Evolutionary conservation across 164 flowering plant species (phyloP).

Genomic region (Chimonanthus salicifolius): DNA sequence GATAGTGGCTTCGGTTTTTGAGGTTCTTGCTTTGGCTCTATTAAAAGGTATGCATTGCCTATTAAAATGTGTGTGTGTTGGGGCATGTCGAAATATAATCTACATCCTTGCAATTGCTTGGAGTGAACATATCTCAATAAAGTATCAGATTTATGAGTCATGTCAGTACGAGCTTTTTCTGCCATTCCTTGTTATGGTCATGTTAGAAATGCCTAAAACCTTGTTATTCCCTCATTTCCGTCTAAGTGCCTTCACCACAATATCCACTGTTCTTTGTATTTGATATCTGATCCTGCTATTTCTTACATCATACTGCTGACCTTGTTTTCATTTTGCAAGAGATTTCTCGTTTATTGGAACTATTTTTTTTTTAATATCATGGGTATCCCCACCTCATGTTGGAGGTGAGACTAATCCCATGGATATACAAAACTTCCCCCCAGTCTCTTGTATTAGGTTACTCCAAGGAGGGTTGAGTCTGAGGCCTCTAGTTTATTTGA

Average conservation of each 20-base stretch:
- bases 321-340: not conserved
- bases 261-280: not conserved
- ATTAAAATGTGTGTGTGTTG: not conserved
- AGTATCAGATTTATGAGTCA: not conserved
- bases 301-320: not conserved
- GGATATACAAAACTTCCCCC: too few species aligned
- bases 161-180: not conserved
- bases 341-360: too few species aligned
- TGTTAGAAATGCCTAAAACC: not conserved
- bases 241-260: not conserved
- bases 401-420: too few species aligned
- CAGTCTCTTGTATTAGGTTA: too few species aligned
- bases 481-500: too few species aligned
- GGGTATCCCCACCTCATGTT: not conserved
- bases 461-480: too few species aligned
- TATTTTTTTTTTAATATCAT: not conserved
- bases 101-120: not conserved
- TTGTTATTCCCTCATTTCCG: not conserved
- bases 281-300: not conserved
- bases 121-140: not conserved
- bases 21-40: constrained; percentile 41
- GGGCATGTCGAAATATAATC: not conserved
- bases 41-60: constrained; percentile 54
- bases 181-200: not conserved
- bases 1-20: constrained; percentile 43